Evolutionary conservation across 2,329 filamentous ascomycete genomes (phyloP).

Genomic region (Verticillium klebahnii): DNA sequence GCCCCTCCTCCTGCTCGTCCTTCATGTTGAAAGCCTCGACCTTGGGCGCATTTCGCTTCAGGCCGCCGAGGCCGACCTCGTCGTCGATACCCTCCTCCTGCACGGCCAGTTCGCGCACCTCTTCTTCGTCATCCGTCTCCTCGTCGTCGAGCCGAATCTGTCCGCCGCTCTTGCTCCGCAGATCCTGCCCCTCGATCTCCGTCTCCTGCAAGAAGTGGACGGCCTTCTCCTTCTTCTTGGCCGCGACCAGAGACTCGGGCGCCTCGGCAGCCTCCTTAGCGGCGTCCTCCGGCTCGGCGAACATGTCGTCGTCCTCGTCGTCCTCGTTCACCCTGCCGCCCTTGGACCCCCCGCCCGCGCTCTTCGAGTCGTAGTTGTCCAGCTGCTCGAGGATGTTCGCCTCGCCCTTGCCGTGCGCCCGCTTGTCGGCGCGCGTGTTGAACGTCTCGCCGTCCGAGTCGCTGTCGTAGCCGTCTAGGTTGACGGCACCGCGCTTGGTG

Average conservation of each 20-base stretch:
- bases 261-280: constrained; percentile 17
- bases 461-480: constrained; percentile 94
- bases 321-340: constrained; percentile 26
- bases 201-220: constrained; percentile 55
- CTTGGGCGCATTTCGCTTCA: constrained; percentile 90
- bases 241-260: constrained; percentile 18
- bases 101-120: constrained; percentile 70
- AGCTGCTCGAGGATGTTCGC: constrained; percentile 47
- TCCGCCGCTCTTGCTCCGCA: constrained; percentile 67
- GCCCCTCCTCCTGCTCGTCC: constrained; percentile 83
- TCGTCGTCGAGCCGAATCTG: constrained; percentile 59
- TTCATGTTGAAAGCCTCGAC: constrained; percentile 96
- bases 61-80: constrained; percentile 83
- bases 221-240: constrained; percentile 56
- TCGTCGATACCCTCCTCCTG: constrained; percentile 76
- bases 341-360: constrained; percentile 30
- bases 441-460: constrained; percentile 92
- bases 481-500: constrained; percentile 89
- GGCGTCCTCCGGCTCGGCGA: constrained; percentile 53
- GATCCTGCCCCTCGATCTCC: constrained; percentile 75
- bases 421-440: constrained; percentile 64
- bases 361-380: constrained; percentile 47
- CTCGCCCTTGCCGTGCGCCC: constrained; percentile 39
- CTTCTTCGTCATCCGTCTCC: constrained; percentile 56
- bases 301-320: constrained; percentile 76